Conservation (phyloP, 805 yeast genomes). For the Wickerhamiella slavikovae region DNA sequence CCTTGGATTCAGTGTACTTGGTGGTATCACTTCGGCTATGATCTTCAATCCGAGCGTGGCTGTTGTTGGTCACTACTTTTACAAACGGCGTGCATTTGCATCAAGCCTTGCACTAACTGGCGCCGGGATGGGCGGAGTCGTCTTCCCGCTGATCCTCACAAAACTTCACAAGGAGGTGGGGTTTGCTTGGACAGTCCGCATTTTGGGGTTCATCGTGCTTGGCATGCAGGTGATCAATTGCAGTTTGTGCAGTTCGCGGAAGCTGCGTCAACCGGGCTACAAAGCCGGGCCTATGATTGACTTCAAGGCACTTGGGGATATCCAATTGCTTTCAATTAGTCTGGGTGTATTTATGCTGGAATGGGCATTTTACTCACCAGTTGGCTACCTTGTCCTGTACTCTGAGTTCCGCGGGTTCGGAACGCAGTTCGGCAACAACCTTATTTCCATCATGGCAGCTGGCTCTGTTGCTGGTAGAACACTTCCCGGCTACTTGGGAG, state of each 20-base stretch:
- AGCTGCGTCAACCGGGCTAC: slow-evolving; percentile 5
- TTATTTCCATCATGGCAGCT: slow-evolving; percentile 25
- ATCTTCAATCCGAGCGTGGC: slow-evolving; percentile 26
- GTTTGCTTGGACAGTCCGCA: slow-evolving; percentile 32
- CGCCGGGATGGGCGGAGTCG: slow-evolving; percentile 30
- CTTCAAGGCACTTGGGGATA: slow-evolving; percentile 14
- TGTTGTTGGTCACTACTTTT: slow-evolving; percentile 26
- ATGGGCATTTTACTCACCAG: slow-evolving; percentile 28
- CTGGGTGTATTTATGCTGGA: slow-evolving; percentile 22
- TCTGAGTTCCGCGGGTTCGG: slow-evolving; percentile 3
- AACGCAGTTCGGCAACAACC: slow-evolving; percentile 15
- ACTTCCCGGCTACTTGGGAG: slow-evolving; percentile 36
- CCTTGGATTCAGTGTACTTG: slow-evolving; percentile 29
- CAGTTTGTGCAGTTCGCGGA: slow-evolving; percentile 20
- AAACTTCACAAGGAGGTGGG: slow-evolving; percentile 25
- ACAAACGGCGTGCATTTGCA: slow-evolving; percentile 24
- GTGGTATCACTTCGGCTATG: slow-evolving; percentile 25
- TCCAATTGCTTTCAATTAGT: slow-evolving; percentile 13
- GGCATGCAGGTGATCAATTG: slow-evolving; percentile 16
- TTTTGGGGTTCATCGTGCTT: slow-evolving; percentile 26
- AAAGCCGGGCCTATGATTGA: slow-evolving; percentile 13
- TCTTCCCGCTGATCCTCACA: slow-evolving; percentile 28
- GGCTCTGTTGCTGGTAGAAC: slow-evolving; percentile 33
- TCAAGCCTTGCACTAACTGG: slow-evolving; percentile 28
- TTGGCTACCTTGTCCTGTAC: slow-evolving; percentile 37